These are phyloP conservation scores for Pseudogymnoascus sp. DNA, from an alignment of 2,329 filamentous ascomycete species.

Conservation along the genomic window DNA sequence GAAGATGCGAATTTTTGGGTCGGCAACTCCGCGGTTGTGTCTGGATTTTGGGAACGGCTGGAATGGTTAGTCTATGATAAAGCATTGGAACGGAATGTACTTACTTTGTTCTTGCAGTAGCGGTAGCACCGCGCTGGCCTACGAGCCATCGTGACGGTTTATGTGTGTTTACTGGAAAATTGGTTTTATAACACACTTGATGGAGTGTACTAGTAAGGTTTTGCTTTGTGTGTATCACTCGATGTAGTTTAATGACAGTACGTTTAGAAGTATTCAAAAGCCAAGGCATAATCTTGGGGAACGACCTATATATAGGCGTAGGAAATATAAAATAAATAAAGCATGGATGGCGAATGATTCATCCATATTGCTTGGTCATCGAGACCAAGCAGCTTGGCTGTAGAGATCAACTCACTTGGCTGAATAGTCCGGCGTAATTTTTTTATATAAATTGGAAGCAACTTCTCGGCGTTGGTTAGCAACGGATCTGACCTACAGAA, in stretches of 20 bases:
- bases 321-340: slow-evolving; percentile 7
- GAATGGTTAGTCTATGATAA: slow-evolving; percentile 14
- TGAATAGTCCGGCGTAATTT: background rate
- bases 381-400: background rate
- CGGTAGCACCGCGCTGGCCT: slow-evolving; percentile 99
- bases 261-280: background rate
- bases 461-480: background rate
- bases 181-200: slow-evolving; percentile 1
- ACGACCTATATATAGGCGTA: slow-evolving; percentile 5
- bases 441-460: slow-evolving; percentile 1
- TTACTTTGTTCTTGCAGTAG: slow-evolving; percentile 99
- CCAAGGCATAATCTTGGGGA: background rate
- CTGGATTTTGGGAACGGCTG: slow-evolving; percentile 98
- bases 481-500: background rate
- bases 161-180: background rate
- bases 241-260: background rate
- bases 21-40: slow-evolving; percentile 98
- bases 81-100: slow-evolving; percentile 28
- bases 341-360: slow-evolving; percentile 4
- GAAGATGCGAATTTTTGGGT: slow-evolving; percentile 89
- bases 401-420: slow-evolving; percentile 6
- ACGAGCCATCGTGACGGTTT: slow-evolving; percentile 91
- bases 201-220: background rate
- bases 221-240: slow-evolving; percentile 1
- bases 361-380: background rate